Conservation (phyloP, 2,329 filamentous ascomycete genomes). For the Elsinoe ampelina region DNA sequence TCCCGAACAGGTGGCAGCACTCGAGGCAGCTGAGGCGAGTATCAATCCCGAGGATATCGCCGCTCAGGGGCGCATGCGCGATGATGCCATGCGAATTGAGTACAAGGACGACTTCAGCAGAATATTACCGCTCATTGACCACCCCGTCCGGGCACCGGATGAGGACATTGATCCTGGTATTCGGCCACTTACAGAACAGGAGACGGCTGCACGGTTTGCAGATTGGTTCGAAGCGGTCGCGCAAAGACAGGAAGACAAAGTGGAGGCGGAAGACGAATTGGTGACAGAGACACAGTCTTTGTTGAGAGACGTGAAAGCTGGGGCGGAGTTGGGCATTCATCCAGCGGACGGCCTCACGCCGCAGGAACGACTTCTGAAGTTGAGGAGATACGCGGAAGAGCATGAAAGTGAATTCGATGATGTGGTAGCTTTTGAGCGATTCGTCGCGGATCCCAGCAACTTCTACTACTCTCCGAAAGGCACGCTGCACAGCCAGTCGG, state of each 20-base stretch:
- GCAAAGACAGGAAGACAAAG: slow-evolving; percentile 13
- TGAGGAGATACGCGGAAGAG: slow-evolving; percentile 14
- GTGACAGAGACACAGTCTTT: slow-evolving; percentile 19
- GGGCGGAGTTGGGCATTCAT: slow-evolving; percentile 16
- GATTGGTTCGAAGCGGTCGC: slow-evolving; percentile 21
- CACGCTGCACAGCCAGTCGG: slow-evolving; percentile 38
- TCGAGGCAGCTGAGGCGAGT: slow-evolving; percentile 69
- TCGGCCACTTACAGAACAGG: slow-evolving; percentile 52
- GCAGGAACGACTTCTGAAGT: slow-evolving; percentile 14
- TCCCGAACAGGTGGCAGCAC: slow-evolving; percentile 67
- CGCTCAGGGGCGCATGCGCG: slow-evolving; percentile 60
- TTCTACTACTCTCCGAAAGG: slow-evolving; percentile 39
- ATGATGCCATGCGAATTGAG: slow-evolving; percentile 60
- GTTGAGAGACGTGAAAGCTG: slow-evolving; percentile 19
- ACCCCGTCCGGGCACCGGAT: slow-evolving; percentile 38
- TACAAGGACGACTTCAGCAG: slow-evolving; percentile 78
- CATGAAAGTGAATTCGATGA: slow-evolving; percentile 37
- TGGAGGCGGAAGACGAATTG: slow-evolving; percentile 32
- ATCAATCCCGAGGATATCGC: slow-evolving; percentile 67
- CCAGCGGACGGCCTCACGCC: slow-evolving; percentile 22
- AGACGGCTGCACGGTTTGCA: slow-evolving; percentile 52
- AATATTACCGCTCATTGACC: slow-evolving; percentile 69
- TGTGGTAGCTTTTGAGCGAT: slow-evolving; percentile 32
- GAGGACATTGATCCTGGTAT: slow-evolving; percentile 47
- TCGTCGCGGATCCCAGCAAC: slow-evolving; percentile 37